A percentile compares a stretch with the other conserved stretches of the same genome.
Conservation (phyloP, 306 rosid species). For the Vicia faba region DNA sequence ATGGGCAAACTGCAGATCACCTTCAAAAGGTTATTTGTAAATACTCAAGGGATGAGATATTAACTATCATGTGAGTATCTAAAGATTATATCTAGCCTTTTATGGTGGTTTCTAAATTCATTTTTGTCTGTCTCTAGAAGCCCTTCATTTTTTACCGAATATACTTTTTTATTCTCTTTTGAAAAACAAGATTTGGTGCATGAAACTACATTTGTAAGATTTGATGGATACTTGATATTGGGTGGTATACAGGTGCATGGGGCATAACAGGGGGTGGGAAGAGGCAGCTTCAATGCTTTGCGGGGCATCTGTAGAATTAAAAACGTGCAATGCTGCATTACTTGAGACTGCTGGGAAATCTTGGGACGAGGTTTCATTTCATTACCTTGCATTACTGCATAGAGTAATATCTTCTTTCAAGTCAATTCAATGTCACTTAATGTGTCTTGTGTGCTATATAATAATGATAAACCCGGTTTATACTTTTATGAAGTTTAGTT, state of each 20-base stretch:
- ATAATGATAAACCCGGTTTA: neutral
- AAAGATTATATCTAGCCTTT: constrained; percentile 13
- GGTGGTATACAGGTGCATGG: constrained; percentile 84
- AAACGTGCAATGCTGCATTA: constrained; percentile 92
- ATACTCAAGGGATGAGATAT: constrained; percentile 75
- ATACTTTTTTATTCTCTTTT: constrained; percentile 1
- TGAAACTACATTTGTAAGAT: constrained; percentile 12
- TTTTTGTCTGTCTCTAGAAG: no score
- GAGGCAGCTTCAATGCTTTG: constrained; percentile 96
- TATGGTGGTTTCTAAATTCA: constrained; percentile 2
- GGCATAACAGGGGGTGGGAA: constrained; percentile 98
- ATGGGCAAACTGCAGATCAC: constrained; percentile 99
- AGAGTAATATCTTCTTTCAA: constrained; percentile 16
- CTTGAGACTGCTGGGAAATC: constrained; percentile 86
- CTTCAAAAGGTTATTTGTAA: constrained; percentile 74
- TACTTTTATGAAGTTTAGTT: constrained; percentile 15
- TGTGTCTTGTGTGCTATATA: constrained; percentile 12
- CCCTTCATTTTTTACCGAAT: constrained; percentile 20
- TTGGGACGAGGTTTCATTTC: constrained; percentile 82
- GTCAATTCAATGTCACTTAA: constrained; percentile 2
- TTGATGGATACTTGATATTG: constrained; percentile 33
- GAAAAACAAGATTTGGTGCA: neutral
- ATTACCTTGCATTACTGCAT: constrained; percentile 15
- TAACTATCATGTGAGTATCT: constrained; percentile 79
- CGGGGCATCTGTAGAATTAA: constrained; percentile 81